Evolutionary conservation across 164 flowering plant species (phyloP).

Genomic region (Chloranthus sessilifolius): DNA sequence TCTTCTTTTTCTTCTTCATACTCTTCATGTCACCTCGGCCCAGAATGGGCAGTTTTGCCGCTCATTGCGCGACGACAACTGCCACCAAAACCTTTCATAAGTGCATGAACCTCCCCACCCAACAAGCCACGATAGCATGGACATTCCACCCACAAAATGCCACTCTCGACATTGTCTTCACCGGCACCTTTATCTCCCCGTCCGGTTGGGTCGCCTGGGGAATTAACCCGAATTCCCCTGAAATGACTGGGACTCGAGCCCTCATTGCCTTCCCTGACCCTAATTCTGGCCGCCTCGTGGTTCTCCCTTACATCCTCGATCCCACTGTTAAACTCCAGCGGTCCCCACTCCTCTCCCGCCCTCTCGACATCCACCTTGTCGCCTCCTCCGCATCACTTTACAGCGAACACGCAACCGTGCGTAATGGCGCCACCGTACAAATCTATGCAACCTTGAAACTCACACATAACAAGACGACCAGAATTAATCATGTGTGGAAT

Average conservation of each 20-base stretch:
- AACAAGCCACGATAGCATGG: slow-evolving; percentile 90
- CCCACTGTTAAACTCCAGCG: slow-evolving; percentile 79
- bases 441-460: slow-evolving; percentile 66
- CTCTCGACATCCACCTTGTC: slow-evolving; percentile 62
- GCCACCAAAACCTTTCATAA: slow-evolving; percentile 49
- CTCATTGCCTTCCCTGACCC: slow-evolving; percentile 86
- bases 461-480: slow-evolving; percentile 43
- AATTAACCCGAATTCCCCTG: slow-evolving; percentile 66
- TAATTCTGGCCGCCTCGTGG: slow-evolving; percentile 58
- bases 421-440: slow-evolving; percentile 57
- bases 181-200: slow-evolving; percentile 84
- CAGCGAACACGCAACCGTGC: slow-evolving; percentile 62
- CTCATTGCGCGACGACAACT: slow-evolving; percentile 54
- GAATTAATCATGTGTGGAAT: slow-evolving; percentile 75
- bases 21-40: slow-evolving; percentile 11
- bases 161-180: slow-evolving; percentile 75
- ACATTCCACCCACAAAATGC: slow-evolving; percentile 63
- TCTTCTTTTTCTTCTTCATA: slow-evolving; percentile 19
- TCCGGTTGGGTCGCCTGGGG: slow-evolving; percentile 98
- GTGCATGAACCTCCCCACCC: slow-evolving; percentile 75
- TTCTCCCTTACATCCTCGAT: slow-evolving; percentile 69
- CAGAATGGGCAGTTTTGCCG: slow-evolving; percentile 15
- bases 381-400: slow-evolving; percentile 66
- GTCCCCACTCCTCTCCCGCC: slow-evolving; percentile 61
- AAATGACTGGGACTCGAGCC: slow-evolving; percentile 80